Conservation (phyloP, 1,284 basidiomycete genomes). For the Peniophora sp. region DNA sequence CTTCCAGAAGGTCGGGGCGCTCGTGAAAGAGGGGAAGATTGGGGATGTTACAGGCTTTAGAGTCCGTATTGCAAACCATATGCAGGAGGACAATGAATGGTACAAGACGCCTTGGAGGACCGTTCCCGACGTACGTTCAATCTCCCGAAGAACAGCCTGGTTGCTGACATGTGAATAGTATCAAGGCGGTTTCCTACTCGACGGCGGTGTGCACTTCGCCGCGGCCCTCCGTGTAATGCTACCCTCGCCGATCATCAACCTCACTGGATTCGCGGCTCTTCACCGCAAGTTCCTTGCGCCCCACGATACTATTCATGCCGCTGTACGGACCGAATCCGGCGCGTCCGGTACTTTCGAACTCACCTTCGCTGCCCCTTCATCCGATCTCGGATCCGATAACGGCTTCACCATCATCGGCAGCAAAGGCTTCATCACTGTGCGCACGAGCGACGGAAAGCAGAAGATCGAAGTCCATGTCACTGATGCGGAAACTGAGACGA, state of each 20-base stretch:
- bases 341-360: constrained; percentile 54
- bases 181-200: constrained; percentile 76
- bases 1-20: constrained; percentile 41
- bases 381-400: constrained; percentile 20
- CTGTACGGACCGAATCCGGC: constrained; percentile 41
- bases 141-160: neutral
- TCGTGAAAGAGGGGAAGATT: constrained; percentile 50
- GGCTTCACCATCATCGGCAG: constrained; percentile 50
- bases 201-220: constrained; percentile 64
- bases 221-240: constrained; percentile 58
- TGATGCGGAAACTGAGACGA: too few relatives aligned
- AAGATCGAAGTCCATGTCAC: too few relatives aligned
- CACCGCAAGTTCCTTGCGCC: constrained; percentile 65
- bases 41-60: constrained; percentile 60
- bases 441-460: constrained; percentile 28
- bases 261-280: constrained; percentile 61
- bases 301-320: constrained; percentile 64
- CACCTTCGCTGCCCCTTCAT: constrained; percentile 48
- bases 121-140: constrained; percentile 56
- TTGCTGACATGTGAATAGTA: constrained; percentile 42
- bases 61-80: constrained; percentile 34
- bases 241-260: constrained; percentile 39
- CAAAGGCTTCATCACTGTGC: constrained; percentile 45
- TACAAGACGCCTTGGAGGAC: constrained; percentile 50
- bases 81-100: neutral